Base-by-base conservation (phyloP, 345 rosid genomes). In the Excoecaria agallocha region DNA sequence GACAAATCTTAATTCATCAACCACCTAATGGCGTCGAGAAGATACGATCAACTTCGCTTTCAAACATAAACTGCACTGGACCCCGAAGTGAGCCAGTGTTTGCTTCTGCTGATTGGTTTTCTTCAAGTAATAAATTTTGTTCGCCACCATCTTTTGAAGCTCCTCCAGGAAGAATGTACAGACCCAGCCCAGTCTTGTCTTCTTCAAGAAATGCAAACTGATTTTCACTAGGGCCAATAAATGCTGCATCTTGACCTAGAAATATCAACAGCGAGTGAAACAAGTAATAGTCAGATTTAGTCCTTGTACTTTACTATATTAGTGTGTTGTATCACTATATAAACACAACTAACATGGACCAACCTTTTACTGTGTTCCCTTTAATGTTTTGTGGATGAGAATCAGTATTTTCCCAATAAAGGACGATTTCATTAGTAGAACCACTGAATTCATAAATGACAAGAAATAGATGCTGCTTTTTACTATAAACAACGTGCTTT, bases 1-100 rank as follows among this genome's bases (percentile, higher is more conserved):
- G 38, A 72, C 66, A 60, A 12, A 75, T 39, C 57, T 69, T 69
- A 76, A 78, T 68, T 74, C 56, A 63, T 75, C 84, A 80, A 66
- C 61, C 84, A 95, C 99, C 99, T 90, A 90, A 82, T 16, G 99
- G 97, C 77, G 99, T 93, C 71, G 96, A 86, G 87, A 95, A 95
- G 71, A 95, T 87, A 68, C 87, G 91, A 82, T 95, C 97, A 12
- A 95, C 88, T 85, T 90, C 97, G 52, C 91, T 85, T 77, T 95
- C 99, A 86, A 95, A 95, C 92, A 90, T 69, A 83, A 91, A 93
- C 74, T 87, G 90, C 71, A 85, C 55, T 48, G 96, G 99, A 71
- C 97, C 99, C 80, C 77, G 87, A 86, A 90, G 80, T 62, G 94
- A 85, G 63, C 87, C 84, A 82, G 70, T 83, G 81, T 88, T 88